Evolutionary conservation across 176 grass and related monocot genomes (phyloP), one percentile per base, ranked within the genome.

Genomic region (Puccinellia tenuiflora): DNA sequence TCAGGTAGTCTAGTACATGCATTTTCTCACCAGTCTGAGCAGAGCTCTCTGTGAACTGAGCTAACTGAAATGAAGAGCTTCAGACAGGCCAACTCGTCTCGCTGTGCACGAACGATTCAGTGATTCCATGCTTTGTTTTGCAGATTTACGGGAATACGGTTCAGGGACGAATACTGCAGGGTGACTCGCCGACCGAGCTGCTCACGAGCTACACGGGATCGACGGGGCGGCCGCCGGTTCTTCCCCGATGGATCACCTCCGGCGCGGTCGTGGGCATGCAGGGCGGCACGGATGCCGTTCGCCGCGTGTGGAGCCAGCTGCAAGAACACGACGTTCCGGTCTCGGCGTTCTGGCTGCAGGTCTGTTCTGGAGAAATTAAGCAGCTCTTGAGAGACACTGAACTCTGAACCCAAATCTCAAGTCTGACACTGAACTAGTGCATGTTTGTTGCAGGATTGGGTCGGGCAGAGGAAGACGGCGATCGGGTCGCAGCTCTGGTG

Each of bases 401-500:
- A 72, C 40, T 28, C 68, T 18, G 14, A 42, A 17, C n/a, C 52
- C 21, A 55, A 3, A 3, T 55, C 52, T 10, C 21, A 22, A 30
- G 59, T 77, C 33, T 26, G 45, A 45, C 76, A 37, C 11, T 47
- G 51, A 68, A 80, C 30, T 4, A 46, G 12, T 84, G 61, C 37
- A 40, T 25, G 5, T 62, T 73, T 9, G 28, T 5, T 87, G 59
- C 86, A 97, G 95, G 95, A 97, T 3, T 97, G 95, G 95, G 95
- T 92, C 26, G 95, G 95, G 6, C 92, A 97, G 92, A 94, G 95
- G 79, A 90, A 90, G 84, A 97, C 95, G 1, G 59, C 90, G 14
- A 97, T 97, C 73, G 95, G 95, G 14, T 97, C 95, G 1, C 92
- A 97, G 88, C 81, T 97, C 1, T 97, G 95, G 92, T 97, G 95